Base-by-base conservation (phyloP, 768 basidiomycete species). In the Lactifluus piperatus region DNA sequence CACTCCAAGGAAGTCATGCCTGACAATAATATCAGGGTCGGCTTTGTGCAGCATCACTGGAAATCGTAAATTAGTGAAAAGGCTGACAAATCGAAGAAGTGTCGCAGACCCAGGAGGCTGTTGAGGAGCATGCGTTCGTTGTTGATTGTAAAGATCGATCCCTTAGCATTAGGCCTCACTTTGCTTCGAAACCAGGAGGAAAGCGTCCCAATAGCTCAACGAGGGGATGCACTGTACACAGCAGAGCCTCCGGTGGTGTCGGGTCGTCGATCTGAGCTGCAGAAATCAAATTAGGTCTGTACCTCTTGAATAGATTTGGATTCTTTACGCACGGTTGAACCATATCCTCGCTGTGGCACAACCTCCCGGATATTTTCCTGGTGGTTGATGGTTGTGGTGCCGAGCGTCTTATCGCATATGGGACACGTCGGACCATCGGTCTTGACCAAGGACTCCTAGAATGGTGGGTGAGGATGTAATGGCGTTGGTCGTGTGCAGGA, bases 1-100 rank as follows among this genome's bases (percentile, higher is more conserved):
- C 14, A 97, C 94, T 72, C 97, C 95, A 5, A 92, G 75, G 70
- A 99, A 97, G 53, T 97, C 94, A 66, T 98, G 93, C 0, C 97
- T 94, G 36, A 99, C 81, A 54, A 98, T 82, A 22, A 97, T 83
- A 67, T 99, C 97, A 0, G 97, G 94, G 67, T 99, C 97, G 20
- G 89, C 80, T 68, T 87, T 88, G 68, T 88, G 80, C 46, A 98
- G 84, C 79, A 61, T 81, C 90, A 88, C 64, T 37, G 56, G 30
- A 44, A 22, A 24, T 34, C 32, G 20, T 14, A 36, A 20, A 63
- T 52, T 48, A 61, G 44, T 49, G 44, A 49, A 27, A 46, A 8
- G 20, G 20, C 16, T 11, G 39, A n/a, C 14, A 36, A 43, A 6
- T 27, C 14, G 36, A 18, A 46, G 22, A 27, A 43, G 13, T 16